Base-by-base conservation (phyloP, 2,329 filamentous ascomycete species). In the Claviceps arundinis region DNA sequence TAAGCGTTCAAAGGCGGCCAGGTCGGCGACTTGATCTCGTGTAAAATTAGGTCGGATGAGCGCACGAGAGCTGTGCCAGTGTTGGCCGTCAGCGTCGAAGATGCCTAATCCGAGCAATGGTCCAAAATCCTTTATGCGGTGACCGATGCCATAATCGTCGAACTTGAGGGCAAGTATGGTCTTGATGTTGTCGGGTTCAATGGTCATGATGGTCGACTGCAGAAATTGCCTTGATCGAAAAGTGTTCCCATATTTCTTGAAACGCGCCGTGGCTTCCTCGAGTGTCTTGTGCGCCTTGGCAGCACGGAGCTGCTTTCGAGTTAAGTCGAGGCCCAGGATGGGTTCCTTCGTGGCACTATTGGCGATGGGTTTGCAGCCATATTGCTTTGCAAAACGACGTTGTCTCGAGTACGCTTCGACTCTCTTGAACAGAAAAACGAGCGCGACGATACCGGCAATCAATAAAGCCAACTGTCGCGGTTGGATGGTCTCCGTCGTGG, bases 41-140 rank as follows among this genome's bases (percentile, higher is more conserved):
- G 62, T 61, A 56, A 73, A 73, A 41, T 70, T 65, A 0, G 70
- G 70, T 1, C 70, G 63, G 37, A 73, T 59, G 5, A 71, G 59
- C 5, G 66, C 63, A 1, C 70, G 59, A 2, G 68, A 70, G 40
- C 65, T 62, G 52, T 63, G 62, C 69, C 66, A 70, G 43, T 47
- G 52, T n/a, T 48, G 9, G 5, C 24, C 40, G 13, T 50, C 38
- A 7, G 54, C 53, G 48, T 51, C 48, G 24, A 53, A 55, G 8
- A 70, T 68, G 30, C 73, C 64, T 3, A 65, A 59, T n/a, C 75
- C 75, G 4, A 78, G 63, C 1, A 78, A 56, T 0, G 70, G 69
- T 47, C 53, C 51, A 44, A 64, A 59, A 40, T 60, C 60, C 2
- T 58, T 57, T 5, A 53, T 68, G 50, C 40, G 60, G 37, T 50